These are phyloP conservation scores for Paralagenidium karlingii DNA, from an alignment of 352 stramenopile genomes.

Conservation along the genomic window DNA sequence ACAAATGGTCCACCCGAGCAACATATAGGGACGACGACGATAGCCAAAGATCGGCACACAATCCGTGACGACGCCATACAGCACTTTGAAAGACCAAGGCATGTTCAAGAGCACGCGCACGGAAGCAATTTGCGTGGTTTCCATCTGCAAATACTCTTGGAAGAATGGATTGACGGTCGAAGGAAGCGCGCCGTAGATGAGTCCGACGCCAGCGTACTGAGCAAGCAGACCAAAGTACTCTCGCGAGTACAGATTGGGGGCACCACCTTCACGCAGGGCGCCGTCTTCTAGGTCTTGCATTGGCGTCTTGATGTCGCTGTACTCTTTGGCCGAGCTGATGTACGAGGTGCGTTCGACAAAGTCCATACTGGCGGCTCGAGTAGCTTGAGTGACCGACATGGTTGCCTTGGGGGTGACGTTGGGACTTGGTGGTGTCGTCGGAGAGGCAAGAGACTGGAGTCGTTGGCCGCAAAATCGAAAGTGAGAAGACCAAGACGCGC, in stretches of 20 bases:
- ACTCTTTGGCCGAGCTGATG: constrained; percentile 1
- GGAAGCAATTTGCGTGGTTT: constrained; percentile 6
- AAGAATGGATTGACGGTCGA: constrained; percentile 18
- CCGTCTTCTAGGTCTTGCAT: constrained; percentile 17
- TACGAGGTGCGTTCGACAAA: neutral
- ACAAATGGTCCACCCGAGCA: constrained; percentile 19
- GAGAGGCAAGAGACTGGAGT: too few relatives aligned
- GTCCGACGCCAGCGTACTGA: constrained; percentile 18
- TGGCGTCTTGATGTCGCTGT: constrained; percentile 6
- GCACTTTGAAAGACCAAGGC: constrained; percentile 16
- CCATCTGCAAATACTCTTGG: constrained; percentile 12
- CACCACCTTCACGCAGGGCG: constrained; percentile 20
- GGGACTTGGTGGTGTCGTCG: too few relatives aligned
- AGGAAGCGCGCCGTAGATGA: constrained; percentile 14
- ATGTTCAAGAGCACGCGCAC: constrained; percentile 4
- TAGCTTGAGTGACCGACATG: constrained; percentile 1
- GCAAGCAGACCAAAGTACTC: constrained; percentile 14
- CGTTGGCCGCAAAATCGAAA: too few relatives aligned
- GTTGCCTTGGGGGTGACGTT: neutral
- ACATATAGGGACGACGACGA: constrained; percentile 22
- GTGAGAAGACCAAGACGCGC: too few relatives aligned
- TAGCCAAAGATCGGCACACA: constrained; percentile 22
- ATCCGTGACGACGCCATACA: constrained; percentile 22
- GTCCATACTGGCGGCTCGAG: constrained; percentile 2
- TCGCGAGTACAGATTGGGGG: neutral